phyloP scores from a whole-genome alignment of 352 stramenopile species.

The Pseudoperonospora humuli region DNA sequence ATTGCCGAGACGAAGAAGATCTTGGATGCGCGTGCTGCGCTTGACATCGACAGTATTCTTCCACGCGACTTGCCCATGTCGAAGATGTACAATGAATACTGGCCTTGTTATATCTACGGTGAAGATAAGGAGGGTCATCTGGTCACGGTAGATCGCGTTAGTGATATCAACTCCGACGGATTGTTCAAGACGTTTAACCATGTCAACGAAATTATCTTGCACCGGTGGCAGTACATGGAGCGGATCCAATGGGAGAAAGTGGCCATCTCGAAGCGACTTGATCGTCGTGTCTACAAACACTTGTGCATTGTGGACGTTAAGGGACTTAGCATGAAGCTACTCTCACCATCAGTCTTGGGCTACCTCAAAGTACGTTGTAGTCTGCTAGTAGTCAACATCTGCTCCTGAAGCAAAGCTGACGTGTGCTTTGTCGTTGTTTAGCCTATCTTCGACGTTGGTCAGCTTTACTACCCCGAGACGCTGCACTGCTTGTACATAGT shows the following conservation, averaged over 20 bases:
- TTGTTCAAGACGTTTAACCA: conserved; percentile 52
- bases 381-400: not conserved
- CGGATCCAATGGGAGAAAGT: conserved; percentile 71
- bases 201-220: conserved; percentile 47
- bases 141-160: conserved; percentile 56
- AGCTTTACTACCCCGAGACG: conserved; percentile 78
- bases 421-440: conserved; percentile 13
- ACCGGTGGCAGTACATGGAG: conserved; percentile 75
- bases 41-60: conserved; percentile 45
- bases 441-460: conserved; percentile 72
- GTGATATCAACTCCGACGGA: conserved; percentile 53
- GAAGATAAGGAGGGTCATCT: conserved; percentile 69
- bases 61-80: conserved; percentile 40
- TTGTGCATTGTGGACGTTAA: conserved; percentile 77
- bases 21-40: conserved; percentile 39
- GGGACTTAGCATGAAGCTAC: conserved; percentile 58
- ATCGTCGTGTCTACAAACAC: conserved; percentile 71
- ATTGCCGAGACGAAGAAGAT: conserved; percentile 56
- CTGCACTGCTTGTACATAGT: conserved; percentile 72
- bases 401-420: not conserved
- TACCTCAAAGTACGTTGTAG: conserved; percentile 46
- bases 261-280: conserved; percentile 54
- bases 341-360: conserved; percentile 45
- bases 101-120: conserved; percentile 53
- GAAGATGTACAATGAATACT: conserved; percentile 63